A percentile compares a stretch with the other conserved stretches of the same genome.
Evolutionary conservation across 805 yeast species (phyloP).

Genomic region (Wickerhamomyces subpelliculosus): DNA sequence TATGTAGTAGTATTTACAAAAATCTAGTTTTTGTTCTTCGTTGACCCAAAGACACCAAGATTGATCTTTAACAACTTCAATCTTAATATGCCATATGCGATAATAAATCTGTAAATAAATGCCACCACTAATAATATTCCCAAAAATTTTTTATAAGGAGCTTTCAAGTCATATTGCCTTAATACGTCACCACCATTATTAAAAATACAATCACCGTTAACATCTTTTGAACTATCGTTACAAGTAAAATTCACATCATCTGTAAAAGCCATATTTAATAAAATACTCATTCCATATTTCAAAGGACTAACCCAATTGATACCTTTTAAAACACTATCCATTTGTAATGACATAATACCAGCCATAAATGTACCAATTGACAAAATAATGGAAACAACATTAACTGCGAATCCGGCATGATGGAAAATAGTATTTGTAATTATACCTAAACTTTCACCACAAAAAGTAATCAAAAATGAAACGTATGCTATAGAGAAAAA

Average conservation of each 20-base stretch:
- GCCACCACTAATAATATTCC: conserved; percentile 29
- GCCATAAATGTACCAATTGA: conserved; percentile 73
- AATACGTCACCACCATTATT: conserved; percentile 50
- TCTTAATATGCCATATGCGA: conserved; percentile 19
- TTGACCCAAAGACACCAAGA: background rate
- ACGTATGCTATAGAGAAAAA: conserved; percentile 58
- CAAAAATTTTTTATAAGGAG: conserved; percentile 21
- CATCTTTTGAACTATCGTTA: conserved; percentile 19
- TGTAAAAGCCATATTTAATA: conserved; percentile 51
- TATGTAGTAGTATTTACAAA: too few species aligned
- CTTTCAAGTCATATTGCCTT: conserved; percentile 37
- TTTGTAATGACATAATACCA: conserved; percentile 67
- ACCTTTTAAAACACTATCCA: conserved; percentile 63
- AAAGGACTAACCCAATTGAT: conserved; percentile 67
- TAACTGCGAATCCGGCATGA: conserved; percentile 74
- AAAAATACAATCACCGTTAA: conserved; percentile 38
- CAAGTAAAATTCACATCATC: conserved; percentile 45
- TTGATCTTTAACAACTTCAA: background rate
- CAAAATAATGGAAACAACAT: conserved; percentile 54
- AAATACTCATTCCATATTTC: conserved; percentile 57
- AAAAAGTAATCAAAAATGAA: conserved; percentile 48
- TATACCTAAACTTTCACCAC: conserved; percentile 80
- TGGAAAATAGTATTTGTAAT: conserved; percentile 61
- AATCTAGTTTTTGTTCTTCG: too few species aligned
- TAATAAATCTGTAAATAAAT: conserved; percentile 30